A percentile compares a stretch with the other conserved stretches of the same genome.
These are phyloP conservation scores for Rhodomyrtus tomentosa DNA, from an alignment of 345 rosid species.

Conservation along the genomic window DNA sequence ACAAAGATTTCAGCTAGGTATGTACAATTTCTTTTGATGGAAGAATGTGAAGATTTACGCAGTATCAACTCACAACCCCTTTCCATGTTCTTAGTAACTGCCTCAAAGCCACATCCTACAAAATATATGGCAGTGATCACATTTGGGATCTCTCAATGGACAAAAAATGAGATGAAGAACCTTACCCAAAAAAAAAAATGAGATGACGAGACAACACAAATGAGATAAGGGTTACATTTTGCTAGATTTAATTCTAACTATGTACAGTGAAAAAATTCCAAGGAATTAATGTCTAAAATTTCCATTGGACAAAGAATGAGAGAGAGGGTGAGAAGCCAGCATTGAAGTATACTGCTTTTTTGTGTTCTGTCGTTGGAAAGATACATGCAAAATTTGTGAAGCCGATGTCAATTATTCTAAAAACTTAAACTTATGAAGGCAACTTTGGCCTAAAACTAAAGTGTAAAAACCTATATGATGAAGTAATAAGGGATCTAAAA, in stretches of 20 bases:
- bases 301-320: not conserved
- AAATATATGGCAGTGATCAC: not conserved
- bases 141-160: not conserved
- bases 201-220: not conserved
- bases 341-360: not conserved
- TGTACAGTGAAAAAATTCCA: not conserved
- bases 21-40: not conserved
- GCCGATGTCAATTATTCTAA: not conserved
- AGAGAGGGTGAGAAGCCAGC: not conserved
- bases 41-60: not conserved
- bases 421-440: not conserved
- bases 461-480: not conserved
- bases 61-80: not conserved
- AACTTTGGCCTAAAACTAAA: not conserved
- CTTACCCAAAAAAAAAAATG: no score
- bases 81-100: not conserved
- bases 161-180: not conserved
- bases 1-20: not conserved
- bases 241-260: not conserved
- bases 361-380: not conserved
- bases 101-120: not conserved
- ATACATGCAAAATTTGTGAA: not conserved
- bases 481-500: not conserved
- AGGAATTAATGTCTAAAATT: not conserved
- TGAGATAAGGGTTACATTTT: not conserved